Conservation (phyloP, 1,284 basidiomycete genomes). For the Neolentinus lepideus region DNA sequence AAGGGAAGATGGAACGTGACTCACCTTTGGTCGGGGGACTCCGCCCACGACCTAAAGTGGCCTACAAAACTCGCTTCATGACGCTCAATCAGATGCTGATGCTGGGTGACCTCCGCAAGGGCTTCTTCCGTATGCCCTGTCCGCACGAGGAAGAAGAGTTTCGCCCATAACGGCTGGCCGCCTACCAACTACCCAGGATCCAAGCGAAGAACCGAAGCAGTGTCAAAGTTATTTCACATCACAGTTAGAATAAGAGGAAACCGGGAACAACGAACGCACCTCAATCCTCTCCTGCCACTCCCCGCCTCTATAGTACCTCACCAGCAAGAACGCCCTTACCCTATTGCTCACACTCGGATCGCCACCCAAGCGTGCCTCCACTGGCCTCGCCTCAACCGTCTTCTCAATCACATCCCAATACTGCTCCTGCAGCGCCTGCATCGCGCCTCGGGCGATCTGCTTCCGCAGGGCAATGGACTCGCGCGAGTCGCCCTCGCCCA, state of each 20-base stretch:
- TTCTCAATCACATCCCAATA: slow-evolving; percentile 85
- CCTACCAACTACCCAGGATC: slow-evolving; percentile 54
- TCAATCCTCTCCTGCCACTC: slow-evolving; percentile 85
- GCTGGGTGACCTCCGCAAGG: slow-evolving; percentile 65
- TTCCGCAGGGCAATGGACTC: slow-evolving; percentile 55
- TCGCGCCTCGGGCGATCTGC: slow-evolving; percentile 68
- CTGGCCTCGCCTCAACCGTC: slow-evolving; percentile 77
- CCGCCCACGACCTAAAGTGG: slow-evolving; percentile 84
- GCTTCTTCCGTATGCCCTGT: slow-evolving; percentile 83
- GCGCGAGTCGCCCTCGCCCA: slow-evolving; percentile 60
- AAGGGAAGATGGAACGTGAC: slow-evolving; percentile 13
- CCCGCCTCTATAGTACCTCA: slow-evolving; percentile 75
- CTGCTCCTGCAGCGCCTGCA: slow-evolving; percentile 75
- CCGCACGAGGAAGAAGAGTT: slow-evolving; percentile 86
- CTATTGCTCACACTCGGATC: slow-evolving; percentile 89
- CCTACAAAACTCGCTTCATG: slow-evolving; percentile 83
- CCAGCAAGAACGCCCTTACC: slow-evolving; percentile 78
- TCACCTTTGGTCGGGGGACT: slow-evolving; percentile 71
- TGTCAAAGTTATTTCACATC: too few species aligned
- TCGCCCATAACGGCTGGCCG: slow-evolving; percentile 88
- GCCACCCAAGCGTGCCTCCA: slow-evolving; percentile 87
- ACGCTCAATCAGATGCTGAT: slow-evolving; percentile 71
- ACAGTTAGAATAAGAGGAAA: too few species aligned
- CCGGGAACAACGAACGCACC: slow-evolving; percentile 31
- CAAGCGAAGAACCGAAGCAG: too few species aligned